A percentile compares a stretch with the other conserved stretches of the same genome.
These are phyloP conservation scores for Cercospora sesami DNA, from an alignment of 2,329 filamentous ascomycete genomes.

Conservation along the genomic window DNA sequence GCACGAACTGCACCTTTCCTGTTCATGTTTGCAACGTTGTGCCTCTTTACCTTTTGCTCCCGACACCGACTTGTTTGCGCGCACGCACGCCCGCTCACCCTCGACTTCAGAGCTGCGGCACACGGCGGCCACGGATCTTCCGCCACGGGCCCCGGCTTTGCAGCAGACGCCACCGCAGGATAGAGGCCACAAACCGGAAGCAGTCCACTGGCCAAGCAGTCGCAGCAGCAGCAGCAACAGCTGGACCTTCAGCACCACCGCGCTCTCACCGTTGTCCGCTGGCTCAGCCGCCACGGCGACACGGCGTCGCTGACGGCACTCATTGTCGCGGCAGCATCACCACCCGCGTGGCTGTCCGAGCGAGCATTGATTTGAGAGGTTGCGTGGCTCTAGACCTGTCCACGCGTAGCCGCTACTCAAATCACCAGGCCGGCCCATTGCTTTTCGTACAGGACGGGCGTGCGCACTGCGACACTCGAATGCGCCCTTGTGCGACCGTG, in stretches of 20 bases:
- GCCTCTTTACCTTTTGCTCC: not conserved
- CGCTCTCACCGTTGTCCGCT: not conserved
- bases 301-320: not conserved
- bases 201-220: not conserved
- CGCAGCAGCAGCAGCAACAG: not conserved
- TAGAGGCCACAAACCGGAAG: conserved; percentile 4
- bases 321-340: not conserved
- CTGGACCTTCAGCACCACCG: not conserved
- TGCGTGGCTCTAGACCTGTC: not conserved
- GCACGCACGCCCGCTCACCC: not conserved
- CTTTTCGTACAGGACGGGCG: not conserved
- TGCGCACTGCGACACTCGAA: not conserved
- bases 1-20: conserved; percentile 12
- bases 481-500: not conserved
- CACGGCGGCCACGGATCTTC: conserved; percentile 5
- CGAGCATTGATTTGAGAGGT: not conserved
- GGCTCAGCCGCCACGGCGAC: not conserved
- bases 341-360: not conserved
- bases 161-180: conserved; percentile 16
- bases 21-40: conserved; percentile 5
- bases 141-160: conserved; percentile 12
- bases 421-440: not conserved
- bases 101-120: not conserved
- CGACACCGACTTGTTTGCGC: not conserved
- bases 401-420: not conserved